Percentiles rank a stretch among this genome's conserved stretches.
phyloP scores from a whole-genome alignment of 2,329 filamentous ascomycete genomes.

The Fusarium devonianum region DNA sequence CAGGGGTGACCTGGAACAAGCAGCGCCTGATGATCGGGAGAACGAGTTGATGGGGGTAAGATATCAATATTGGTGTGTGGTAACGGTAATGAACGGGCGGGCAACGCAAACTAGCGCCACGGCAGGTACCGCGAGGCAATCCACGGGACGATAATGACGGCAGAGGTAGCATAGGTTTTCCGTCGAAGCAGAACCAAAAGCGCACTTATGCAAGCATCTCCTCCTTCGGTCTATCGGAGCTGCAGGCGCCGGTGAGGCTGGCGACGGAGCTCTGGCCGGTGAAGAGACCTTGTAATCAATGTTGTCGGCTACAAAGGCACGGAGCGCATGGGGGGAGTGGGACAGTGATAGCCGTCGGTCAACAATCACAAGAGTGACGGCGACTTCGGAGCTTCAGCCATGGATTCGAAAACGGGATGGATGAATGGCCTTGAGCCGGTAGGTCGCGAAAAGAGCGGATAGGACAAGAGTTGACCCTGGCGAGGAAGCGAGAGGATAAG shows the following conservation, averaged over 20 bases:
- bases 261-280: conserved; percentile 19
- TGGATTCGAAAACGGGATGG: not conserved
- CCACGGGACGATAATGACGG: conserved; percentile 13
- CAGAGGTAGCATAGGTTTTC: conserved; percentile 7
- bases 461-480: conserved; percentile 6
- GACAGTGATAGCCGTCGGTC: not conserved
- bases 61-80: not conserved
- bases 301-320: not conserved
- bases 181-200: conserved; percentile 3
- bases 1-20: not conserved
- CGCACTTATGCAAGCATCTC: conserved; percentile 12
- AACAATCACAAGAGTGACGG: not conserved
- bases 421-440: conserved; percentile 3
- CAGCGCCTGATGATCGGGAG: not conserved
- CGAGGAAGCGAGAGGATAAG: not conserved
- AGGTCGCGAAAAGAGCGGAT: conserved; percentile 9
- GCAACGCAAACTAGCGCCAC: conserved; percentile 17
- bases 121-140: not conserved
- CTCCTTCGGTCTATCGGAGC: conserved; percentile 23
- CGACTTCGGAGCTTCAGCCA: conserved; percentile 1
- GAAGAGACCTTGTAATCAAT: conserved; percentile 14
- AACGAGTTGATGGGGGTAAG: not conserved
- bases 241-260: conserved; percentile 34
- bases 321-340: not conserved
- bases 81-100: not conserved